Conservation (phyloP, 176 grass and related monocot genomes). For the Eleusine indica region DNA sequence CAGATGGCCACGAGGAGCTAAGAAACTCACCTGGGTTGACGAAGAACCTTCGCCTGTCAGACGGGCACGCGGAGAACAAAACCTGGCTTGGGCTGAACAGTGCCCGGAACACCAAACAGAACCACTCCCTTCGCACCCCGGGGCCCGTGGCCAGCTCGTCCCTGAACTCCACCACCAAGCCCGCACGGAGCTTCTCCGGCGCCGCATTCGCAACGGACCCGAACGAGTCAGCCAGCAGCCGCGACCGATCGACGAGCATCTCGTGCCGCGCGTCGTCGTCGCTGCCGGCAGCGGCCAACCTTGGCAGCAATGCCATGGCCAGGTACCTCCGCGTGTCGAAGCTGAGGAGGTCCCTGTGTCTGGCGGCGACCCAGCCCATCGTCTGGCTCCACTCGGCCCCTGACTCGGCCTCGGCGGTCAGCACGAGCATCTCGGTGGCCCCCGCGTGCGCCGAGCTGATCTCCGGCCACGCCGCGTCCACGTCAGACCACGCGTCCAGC, state of each 20-base stretch:
- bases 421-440: conserved; percentile 42
- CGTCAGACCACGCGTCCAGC: conserved; percentile 49
- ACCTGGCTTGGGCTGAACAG: conserved; percentile 51
- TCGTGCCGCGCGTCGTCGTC: conserved; percentile 7
- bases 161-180: conserved; percentile 56
- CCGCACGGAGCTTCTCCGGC: conserved; percentile 28
- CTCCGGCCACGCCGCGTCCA: conserved; percentile 7
- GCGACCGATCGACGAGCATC: conserved; percentile 56
- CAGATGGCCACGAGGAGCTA: background rate
- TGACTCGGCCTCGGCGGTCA: conserved; percentile 17
- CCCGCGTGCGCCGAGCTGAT: background rate
- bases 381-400: conserved; percentile 12
- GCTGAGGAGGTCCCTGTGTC: conserved; percentile 53
- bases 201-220: conserved; percentile 30
- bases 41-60: conserved; percentile 64
- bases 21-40: conserved; percentile 57
- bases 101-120: conserved; percentile 55
- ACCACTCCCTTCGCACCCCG: conserved; percentile 70
- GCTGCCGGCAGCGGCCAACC: background rate
- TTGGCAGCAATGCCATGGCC: conserved; percentile 54
- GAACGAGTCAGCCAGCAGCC: conserved; percentile 56
- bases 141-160: conserved; percentile 62
- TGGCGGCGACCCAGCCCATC: conserved; percentile 48
- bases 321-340: conserved; percentile 57
- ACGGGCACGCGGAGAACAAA: conserved; percentile 61